Evolutionary conservation across 345 rosid genomes (phyloP), one percentile per base, ranked within the genome.

Genomic region (Salix dunnii): DNA sequence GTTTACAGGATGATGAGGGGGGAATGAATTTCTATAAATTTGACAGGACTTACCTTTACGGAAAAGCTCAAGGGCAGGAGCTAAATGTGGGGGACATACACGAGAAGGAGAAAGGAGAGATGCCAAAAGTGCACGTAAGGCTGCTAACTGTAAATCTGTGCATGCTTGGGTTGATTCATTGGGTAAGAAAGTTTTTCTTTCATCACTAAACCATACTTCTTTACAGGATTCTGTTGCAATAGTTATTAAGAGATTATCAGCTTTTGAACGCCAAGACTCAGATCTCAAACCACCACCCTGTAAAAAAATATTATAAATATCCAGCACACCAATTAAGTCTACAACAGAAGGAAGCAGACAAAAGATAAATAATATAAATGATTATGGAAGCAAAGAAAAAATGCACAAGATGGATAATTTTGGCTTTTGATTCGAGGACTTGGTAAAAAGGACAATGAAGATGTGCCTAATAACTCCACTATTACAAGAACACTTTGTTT

Each of bases 221-320:
- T 83, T 87, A 84, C 89, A 88, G 76, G 87, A 84, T 80, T 86
- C 78, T 73, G 77, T 74, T 71, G 97, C 98, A 43, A 87, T 67
- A 18, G 71, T 83, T 79, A 91, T 86, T 79, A 96, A 67, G 72
- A 93, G 87, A 40, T 65, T 60, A 85, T 93, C 99, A 40, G 88
- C 83, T 43, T 82, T 78, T 74, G 90, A 80, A 73, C 91, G 86
- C 96, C 94, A 90, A 66, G 90, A 80, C 78, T 87, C 92, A 0
- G 93, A 87, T 82, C 86, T 85, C 77, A 86, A 66, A 65, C 89
- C 85, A 77, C 94, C 96, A 76, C 92, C 96, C 99, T 95, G 86
- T 40, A 60, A 67, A 73, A 78, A 65, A 74, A 25, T 40, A 7
- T 23, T 38, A 25, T 42, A 74, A 20, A 43, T 21, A 16, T 58